Conservation (phyloP, 805 yeast species). For the Starmerella gropengiesseri region DNA sequence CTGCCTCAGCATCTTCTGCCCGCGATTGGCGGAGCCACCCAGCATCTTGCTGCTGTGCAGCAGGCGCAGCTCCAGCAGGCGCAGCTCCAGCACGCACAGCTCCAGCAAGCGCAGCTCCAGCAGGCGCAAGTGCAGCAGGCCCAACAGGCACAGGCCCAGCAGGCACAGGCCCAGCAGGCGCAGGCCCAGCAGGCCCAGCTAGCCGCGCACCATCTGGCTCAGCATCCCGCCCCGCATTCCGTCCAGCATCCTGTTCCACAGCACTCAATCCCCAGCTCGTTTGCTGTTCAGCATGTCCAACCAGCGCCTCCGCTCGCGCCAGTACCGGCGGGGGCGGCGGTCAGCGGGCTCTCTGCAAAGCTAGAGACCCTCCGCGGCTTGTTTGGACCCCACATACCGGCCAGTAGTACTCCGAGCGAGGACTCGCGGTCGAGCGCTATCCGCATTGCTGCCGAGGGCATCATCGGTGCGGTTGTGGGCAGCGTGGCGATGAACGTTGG, state of each 20-base stretch:
- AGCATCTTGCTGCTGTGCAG: not conserved
- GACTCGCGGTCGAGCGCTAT: not conserved
- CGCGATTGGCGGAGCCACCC: not conserved
- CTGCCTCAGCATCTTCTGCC: slow-evolving; percentile 1
- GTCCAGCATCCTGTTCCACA: not conserved
- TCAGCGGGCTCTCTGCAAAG: not conserved
- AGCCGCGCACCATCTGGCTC: too few species aligned
- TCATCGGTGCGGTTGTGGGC: slow-evolving; percentile 11
- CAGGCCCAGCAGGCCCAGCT: slow-evolving; percentile 1
- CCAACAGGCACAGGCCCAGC: slow-evolving; percentile 4
- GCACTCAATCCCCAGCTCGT: too few species aligned
- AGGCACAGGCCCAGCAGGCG: not conserved
- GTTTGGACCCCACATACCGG: not conserved
- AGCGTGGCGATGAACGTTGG: slow-evolving; percentile 13
- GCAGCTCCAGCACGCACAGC: not conserved
- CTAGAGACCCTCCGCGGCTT: not conserved
- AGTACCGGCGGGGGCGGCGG: not conserved
- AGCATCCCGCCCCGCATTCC: not conserved
- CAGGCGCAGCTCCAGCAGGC: not conserved
- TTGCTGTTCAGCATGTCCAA: too few species aligned
- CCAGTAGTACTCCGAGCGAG: not conserved
- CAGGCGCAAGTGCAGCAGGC: slow-evolving; percentile 5
- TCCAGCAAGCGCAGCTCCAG: slow-evolving; percentile 1
- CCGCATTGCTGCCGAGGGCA: slow-evolving; percentile 8
- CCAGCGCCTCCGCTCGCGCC: too few species aligned